phyloP scores from a whole-genome alignment of 2,329 filamentous ascomycete species.

The Venturia asperata region DNA sequence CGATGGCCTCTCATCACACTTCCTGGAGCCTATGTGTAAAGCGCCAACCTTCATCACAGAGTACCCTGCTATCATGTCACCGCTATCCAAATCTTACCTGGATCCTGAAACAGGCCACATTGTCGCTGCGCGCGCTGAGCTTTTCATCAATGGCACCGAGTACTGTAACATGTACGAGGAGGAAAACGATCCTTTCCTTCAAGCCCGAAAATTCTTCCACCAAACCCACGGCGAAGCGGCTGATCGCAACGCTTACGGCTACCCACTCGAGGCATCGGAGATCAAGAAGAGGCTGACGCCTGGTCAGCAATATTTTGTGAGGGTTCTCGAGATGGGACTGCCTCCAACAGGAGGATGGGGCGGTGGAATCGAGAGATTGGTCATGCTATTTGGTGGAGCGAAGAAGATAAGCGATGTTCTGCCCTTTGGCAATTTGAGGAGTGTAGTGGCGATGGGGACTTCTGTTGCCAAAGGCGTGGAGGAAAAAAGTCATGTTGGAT shows the following conservation, averaged over 20 bases:
- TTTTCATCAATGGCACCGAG: constrained; percentile 74
- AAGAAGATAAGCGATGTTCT: constrained; percentile 78
- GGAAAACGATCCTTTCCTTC: constrained; percentile 85
- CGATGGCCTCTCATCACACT: constrained; percentile 67
- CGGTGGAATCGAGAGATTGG: constrained; percentile 80
- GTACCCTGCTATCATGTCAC: constrained; percentile 85
- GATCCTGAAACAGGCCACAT: constrained; percentile 60
- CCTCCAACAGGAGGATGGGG: constrained; percentile 98
- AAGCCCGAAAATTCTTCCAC: constrained; percentile 71
- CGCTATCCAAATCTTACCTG: constrained; percentile 77
- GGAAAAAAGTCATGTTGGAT: background rate
- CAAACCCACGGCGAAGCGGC: constrained; percentile 31
- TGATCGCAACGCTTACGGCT: constrained; percentile 4
- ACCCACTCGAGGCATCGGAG: constrained; percentile 21
- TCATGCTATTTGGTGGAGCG: constrained; percentile 80
- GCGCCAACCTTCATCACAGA: constrained; percentile 78
- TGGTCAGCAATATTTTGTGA: constrained; percentile 53
- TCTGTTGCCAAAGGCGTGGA: background rate
- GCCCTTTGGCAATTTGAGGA: constrained; percentile 76
- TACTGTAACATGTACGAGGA: constrained; percentile 97
- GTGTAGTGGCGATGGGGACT: constrained; percentile 39
- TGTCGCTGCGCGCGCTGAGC: constrained; percentile 74
- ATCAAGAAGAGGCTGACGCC: constrained; percentile 20
- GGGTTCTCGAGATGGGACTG: constrained; percentile 77
- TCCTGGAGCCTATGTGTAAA: constrained; percentile 70